phyloP scores from a whole-genome alignment of 2,329 filamentous ascomycete genomes.

The Ophiostoma novo-ulmi region DNA sequence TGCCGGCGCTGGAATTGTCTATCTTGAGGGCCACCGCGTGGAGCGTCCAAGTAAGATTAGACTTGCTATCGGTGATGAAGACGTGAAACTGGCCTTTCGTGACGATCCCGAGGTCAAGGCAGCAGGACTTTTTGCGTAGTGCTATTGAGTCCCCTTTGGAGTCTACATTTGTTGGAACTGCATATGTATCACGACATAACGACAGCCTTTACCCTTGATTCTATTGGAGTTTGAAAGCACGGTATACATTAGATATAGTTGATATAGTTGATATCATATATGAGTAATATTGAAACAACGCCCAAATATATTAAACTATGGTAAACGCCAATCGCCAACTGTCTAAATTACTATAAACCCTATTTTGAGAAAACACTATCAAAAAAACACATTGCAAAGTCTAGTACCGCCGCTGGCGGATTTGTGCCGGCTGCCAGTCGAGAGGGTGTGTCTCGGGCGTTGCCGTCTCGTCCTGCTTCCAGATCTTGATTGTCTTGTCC shows the following conservation, averaged over 20 bases:
- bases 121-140: constrained; percentile 52
- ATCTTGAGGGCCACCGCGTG: constrained; percentile 71
- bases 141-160: not conserved
- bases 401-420: constrained; percentile 65
- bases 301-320: not conserved
- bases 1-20: constrained; percentile 80
- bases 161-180: not conserved
- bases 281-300: not conserved
- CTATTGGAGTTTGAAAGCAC: not conserved
- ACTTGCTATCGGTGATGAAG: constrained; percentile 81
- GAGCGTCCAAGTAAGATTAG: constrained; percentile 85
- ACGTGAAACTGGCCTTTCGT: constrained; percentile 79
- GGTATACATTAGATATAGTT: not conserved
- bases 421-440: constrained; percentile 81
- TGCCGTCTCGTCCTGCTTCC: constrained; percentile 88
- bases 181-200: not conserved
- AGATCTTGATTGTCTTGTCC: constrained; percentile 98
- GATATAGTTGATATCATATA: not conserved
- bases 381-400: not conserved
- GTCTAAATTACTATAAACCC: not conserved
- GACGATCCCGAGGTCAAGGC: constrained; percentile 84
- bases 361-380: not conserved
- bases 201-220: not conserved
- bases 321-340: not conserved
- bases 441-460: constrained; percentile 88